A percentile compares a stretch with the other conserved stretches of the same genome.
These are phyloP conservation scores for Quercus phellos DNA, from an alignment of 331 rosid genomes.

Conservation along the genomic window DNA sequence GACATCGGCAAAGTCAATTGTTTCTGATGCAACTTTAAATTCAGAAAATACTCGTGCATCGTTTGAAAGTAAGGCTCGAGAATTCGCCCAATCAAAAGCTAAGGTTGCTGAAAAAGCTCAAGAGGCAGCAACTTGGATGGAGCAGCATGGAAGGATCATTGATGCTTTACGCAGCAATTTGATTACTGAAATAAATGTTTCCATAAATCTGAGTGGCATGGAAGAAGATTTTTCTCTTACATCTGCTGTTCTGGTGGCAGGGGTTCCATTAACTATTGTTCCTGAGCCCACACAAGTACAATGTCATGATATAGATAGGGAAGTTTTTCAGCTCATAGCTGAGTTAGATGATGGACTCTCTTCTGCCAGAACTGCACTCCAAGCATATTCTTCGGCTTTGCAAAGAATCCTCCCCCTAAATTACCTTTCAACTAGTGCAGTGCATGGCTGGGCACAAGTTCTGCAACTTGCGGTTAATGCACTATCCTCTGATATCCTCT, in stretches of 20 bases:
- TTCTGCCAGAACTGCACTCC: conserved; percentile 62
- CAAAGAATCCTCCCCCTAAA: conserved; percentile 83
- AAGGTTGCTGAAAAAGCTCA: conserved; percentile 85
- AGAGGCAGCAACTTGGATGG: conserved; percentile 87
- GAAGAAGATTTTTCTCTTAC: conserved; percentile 75
- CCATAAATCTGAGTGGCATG: conserved; percentile 45
- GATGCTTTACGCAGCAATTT: conserved; percentile 78
- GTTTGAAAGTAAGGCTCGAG: conserved; percentile 84
- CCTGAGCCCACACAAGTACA: conserved; percentile 98
- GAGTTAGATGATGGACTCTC: conserved; percentile 74
- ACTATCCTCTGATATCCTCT: conserved; percentile 69
- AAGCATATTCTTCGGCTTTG: conserved; percentile 78
- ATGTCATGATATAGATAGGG: conserved; percentile 87
- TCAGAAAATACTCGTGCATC: conserved; percentile 65
- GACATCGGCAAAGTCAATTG: conserved; percentile 78
- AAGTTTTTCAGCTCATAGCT: conserved; percentile 66
- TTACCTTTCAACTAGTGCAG: conserved; percentile 79
- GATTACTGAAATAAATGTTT: conserved; percentile 53
- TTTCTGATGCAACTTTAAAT: conserved; percentile 71
- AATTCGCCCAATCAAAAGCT: conserved; percentile 74
- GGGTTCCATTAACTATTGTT: conserved; percentile 91
- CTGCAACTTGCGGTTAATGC: conserved; percentile 66
- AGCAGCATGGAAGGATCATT: conserved; percentile 85
- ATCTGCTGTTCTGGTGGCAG: conserved; percentile 78
- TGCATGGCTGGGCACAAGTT: conserved; percentile 92